Evolutionary conservation across 345 rosid species (phyloP).

Genomic region (Salix caprea): DNA sequence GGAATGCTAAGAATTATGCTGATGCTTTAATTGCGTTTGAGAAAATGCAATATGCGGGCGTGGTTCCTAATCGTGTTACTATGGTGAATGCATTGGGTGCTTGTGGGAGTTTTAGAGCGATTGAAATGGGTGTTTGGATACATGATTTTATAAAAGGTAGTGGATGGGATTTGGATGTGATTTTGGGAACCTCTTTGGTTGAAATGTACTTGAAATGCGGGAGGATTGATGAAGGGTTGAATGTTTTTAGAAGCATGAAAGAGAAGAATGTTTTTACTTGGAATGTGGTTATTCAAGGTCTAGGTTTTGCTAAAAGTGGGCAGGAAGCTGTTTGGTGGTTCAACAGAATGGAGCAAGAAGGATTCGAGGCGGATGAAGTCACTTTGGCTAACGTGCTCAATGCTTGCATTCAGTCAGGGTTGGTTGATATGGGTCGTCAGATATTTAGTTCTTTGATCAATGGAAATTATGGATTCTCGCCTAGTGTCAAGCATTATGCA

Average conservation of each 20-base stretch:
- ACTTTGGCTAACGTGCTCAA: conserved; percentile 45
- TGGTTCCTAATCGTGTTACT: conserved; percentile 50
- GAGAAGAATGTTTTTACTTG: conserved; percentile 43
- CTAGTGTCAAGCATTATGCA: conserved; percentile 45
- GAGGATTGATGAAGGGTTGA: conserved; percentile 39
- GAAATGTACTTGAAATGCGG: conserved; percentile 54
- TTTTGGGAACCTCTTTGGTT: conserved; percentile 49
- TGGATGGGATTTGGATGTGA: conserved; percentile 54
- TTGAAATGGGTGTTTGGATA: conserved; percentile 53
- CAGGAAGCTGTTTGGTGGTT: conserved; percentile 46
- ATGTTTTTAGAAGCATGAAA: conserved; percentile 40
- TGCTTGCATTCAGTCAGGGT: conserved; percentile 54
- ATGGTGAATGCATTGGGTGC: conserved; percentile 57
- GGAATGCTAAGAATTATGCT: conserved; percentile 25
- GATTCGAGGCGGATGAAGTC: conserved; percentile 35
- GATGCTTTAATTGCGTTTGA: conserved; percentile 52
- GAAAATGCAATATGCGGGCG: conserved; percentile 42
- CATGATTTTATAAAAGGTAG: conserved; percentile 42
- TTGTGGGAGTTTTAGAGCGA: conserved; percentile 37
- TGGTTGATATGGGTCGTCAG: conserved; percentile 33
- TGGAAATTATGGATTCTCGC: conserved; percentile 43
- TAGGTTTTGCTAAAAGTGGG: conserved; percentile 43
- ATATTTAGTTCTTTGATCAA: conserved; percentile 37
- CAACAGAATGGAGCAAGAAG: conserved; percentile 42
- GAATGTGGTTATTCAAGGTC: conserved; percentile 50